Base-by-base conservation (phyloP, 169 alveolate species). In the Cryptosporidium parvum region DNA sequence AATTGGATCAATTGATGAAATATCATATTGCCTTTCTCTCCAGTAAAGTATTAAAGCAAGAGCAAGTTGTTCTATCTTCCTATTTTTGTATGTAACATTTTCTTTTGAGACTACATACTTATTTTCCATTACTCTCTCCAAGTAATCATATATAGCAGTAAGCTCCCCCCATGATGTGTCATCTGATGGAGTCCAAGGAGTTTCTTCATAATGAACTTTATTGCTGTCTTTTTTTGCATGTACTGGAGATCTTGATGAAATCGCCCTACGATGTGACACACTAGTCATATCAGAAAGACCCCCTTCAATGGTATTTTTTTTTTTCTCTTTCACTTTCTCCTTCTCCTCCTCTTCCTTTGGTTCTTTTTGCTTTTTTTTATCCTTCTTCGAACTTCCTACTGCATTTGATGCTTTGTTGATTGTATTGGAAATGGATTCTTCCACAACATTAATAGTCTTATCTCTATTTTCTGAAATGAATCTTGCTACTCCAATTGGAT, bases 1-100 rank as follows among this genome's bases (percentile, higher is more conserved):
- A 23, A 80, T 42, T 31, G 89, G 80, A 14, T 80, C 89, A 37
- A 80, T 65, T 18, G 75, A 42, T 42, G 80, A 59, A 80, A 80
- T 80, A 65, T 80, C 89, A 65, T 26, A 80, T 45, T 80, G 73
- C 16, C 89, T 58, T 62, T 80, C 89, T 37, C 80, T 59, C 68
- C 65, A 59, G 53, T 44, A 80, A 18, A 80, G 59, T 26, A 80
- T 70, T 45, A 80, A 59, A 23, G 89, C 72, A 61, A 80, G 75
- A 21, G 89, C 52, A 42, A 80, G 42, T 26, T 73, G 37, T 23
- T 62, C 73, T 3, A 80, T 44, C 33, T 80, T 62, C 23, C 48
- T 37, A 2, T 59, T 80, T 42, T 18, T 65, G n/a, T 33, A 45
- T 4, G 59, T 62, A 16, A 80, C 68, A 80, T 65, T 80, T 29